Percentiles rank a stretch among this genome's conserved stretches.
Conservation (phyloP, 2,329 filamentous ascomycete genomes). For the Fusarium nanum region DNA sequence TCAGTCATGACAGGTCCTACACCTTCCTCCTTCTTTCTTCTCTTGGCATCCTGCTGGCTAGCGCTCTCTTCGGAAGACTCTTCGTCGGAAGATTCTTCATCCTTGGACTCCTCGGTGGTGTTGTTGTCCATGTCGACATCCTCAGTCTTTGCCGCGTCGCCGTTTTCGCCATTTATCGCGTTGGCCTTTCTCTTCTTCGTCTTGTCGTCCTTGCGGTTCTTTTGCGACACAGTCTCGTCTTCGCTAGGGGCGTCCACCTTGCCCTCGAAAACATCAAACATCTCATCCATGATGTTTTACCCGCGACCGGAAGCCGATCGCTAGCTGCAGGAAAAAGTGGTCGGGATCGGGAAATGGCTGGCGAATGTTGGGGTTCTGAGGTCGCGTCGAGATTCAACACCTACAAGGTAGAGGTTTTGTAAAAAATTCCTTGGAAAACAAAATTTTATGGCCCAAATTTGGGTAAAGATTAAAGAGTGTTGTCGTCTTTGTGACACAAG, state of each 20-base stretch:
- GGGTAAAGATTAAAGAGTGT: conserved; percentile 4
- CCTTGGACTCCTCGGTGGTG: conserved; percentile 55
- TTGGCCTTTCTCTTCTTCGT: conserved; percentile 90
- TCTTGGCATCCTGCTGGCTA: conserved; percentile 70
- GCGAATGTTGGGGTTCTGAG: neutral
- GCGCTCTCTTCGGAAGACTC: conserved; percentile 56
- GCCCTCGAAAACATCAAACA: conserved; percentile 86
- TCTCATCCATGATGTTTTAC: conserved; percentile 72
- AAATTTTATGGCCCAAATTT: neutral
- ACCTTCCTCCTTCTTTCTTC: conserved; percentile 69
- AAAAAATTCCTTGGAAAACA: neutral
- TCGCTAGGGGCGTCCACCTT: conserved; percentile 59
- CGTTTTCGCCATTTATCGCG: conserved; percentile 68
- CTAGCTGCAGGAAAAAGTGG: conserved; percentile 21
- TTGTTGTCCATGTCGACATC: conserved; percentile 53
- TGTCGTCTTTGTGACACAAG: conserved; percentile 34
- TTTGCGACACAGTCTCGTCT: conserved; percentile 59
- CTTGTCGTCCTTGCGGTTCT: conserved; percentile 66
- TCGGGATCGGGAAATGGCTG: conserved; percentile 27
- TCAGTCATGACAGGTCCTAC: conserved; percentile 86
- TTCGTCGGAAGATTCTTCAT: conserved; percentile 51
- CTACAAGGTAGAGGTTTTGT: neutral
- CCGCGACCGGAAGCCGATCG: conserved; percentile 27
- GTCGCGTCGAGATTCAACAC: neutral
- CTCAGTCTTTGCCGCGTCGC: conserved; percentile 31